A percentile compares a stretch with the other conserved stretches of the same genome.
Conservation (phyloP, 805 yeast species). For the Kodamaea fukazawae region DNA sequence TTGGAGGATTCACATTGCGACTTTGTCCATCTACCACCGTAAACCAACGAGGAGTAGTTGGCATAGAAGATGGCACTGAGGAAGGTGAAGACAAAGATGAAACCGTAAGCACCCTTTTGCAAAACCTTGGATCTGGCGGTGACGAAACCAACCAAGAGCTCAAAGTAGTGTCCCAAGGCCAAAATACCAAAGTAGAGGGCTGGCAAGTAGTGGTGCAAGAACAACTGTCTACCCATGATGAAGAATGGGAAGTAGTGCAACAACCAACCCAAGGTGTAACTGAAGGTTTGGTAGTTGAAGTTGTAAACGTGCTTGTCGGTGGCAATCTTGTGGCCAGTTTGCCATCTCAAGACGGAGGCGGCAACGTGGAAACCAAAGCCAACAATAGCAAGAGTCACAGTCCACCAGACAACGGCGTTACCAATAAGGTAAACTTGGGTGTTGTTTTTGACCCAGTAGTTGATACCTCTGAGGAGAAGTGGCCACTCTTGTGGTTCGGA, state of each 20-base stretch:
- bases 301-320: constrained; percentile 55
- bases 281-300: constrained; percentile 61
- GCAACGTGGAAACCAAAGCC: constrained; percentile 50
- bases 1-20: constrained; percentile 60
- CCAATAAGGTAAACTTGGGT: constrained; percentile 71
- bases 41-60: constrained; percentile 67
- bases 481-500: constrained; percentile 78
- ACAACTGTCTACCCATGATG: constrained; percentile 89
- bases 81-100: constrained; percentile 49
- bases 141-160: constrained; percentile 44
- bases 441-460: constrained; percentile 66
- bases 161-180: constrained; percentile 68
- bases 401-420: constrained; percentile 81
- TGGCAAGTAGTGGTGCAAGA: constrained; percentile 91
- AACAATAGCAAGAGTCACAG: constrained; percentile 52
- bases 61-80: constrained; percentile 54
- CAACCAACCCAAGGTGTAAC: constrained; percentile 67
- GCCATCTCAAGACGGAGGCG: constrained; percentile 59
- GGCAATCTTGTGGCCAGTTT: constrained; percentile 45
- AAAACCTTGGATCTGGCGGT: constrained; percentile 37
- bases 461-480: constrained; percentile 69
- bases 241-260: constrained; percentile 73
- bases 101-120: constrained; percentile 42
- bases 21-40: constrained; percentile 80
- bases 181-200: constrained; percentile 85